A percentile compares a stretch with the other conserved stretches of the same genome.
These are phyloP conservation scores for Apiospora pterosperma DNA, from an alignment of 2,329 filamentous ascomycete genomes.

Conservation along the genomic window DNA sequence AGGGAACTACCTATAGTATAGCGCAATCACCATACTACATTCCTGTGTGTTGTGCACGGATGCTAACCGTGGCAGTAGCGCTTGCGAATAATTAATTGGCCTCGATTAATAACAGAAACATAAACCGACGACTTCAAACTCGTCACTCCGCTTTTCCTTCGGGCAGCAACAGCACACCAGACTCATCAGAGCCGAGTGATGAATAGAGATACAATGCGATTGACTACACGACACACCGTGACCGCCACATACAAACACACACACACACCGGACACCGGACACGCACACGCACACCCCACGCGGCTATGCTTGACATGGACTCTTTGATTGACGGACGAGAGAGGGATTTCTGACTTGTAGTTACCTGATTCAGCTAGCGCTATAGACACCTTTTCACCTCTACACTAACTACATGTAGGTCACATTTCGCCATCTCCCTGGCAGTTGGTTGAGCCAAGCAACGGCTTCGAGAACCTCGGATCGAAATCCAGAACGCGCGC, in stretches of 20 bases:
- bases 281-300: not conserved
- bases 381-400: too few relatives aligned
- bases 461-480: not conserved
- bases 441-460: not conserved
- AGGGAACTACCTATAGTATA: not conserved
- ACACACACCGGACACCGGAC: too few relatives aligned
- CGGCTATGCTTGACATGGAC: not conserved
- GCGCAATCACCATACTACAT: not conserved
- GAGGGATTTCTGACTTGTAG: not conserved
- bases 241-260: slow-evolving; percentile 3
- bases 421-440: too few relatives aligned
- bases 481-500: not conserved
- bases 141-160: slow-evolving; percentile 17
- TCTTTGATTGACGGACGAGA: not conserved
- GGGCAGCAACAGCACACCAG: slow-evolving; percentile 32
- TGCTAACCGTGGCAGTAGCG: slow-evolving; percentile 14
- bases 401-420: too few relatives aligned
- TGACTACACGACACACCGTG: not conserved
- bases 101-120: not conserved
- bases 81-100: slow-evolving; percentile 19
- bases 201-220: slow-evolving; percentile 21
- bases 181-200: slow-evolving; percentile 24
- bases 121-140: not conserved
- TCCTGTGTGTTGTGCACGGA: not conserved
- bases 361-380: not conserved